Percentiles rank a stretch among this genome's conserved stretches.
These are phyloP conservation scores for Rhododendron henanense DNA, from an alignment of 148 eudicot genomes.

Conservation along the genomic window DNA sequence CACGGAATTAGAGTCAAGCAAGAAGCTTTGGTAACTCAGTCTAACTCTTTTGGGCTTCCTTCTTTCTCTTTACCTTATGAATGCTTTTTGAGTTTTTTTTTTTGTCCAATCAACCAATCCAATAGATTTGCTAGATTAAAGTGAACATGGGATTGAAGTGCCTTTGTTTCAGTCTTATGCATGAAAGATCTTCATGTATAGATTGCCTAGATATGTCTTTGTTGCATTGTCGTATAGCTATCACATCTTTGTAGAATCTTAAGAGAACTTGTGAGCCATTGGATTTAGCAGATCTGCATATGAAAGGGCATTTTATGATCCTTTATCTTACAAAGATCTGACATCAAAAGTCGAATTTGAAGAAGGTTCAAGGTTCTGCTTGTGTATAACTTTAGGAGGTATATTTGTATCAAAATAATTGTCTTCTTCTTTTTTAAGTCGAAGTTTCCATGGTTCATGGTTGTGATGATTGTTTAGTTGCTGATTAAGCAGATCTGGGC, in stretches of 20 bases:
- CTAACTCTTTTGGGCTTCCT: background rate
- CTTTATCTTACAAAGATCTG: background rate
- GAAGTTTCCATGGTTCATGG: background rate
- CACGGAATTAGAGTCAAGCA: background rate
- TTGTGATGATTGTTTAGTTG: background rate
- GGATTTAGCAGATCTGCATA: background rate
- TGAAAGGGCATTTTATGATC: background rate
- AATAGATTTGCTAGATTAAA: background rate
- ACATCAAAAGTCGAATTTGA: background rate
- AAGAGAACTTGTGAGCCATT: background rate
- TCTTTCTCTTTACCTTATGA: background rate
- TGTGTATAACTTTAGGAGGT: background rate
- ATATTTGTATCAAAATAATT: background rate
- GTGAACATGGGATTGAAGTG: background rate
- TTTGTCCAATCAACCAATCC: background rate
- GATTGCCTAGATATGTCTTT: background rate
- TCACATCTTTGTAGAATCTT: background rate
- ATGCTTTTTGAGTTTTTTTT: background rate
- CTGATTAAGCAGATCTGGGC: background rate
- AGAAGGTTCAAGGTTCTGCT: background rate
- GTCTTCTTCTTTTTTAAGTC: background rate
- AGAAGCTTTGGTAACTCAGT: background rate
- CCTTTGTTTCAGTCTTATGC: constrained; percentile 1
- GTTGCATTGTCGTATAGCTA: background rate
- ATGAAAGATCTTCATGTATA: background rate